Conservation (phyloP, 192 early-diverging fungal genomes). For the Backusella tuberculispora region DNA sequence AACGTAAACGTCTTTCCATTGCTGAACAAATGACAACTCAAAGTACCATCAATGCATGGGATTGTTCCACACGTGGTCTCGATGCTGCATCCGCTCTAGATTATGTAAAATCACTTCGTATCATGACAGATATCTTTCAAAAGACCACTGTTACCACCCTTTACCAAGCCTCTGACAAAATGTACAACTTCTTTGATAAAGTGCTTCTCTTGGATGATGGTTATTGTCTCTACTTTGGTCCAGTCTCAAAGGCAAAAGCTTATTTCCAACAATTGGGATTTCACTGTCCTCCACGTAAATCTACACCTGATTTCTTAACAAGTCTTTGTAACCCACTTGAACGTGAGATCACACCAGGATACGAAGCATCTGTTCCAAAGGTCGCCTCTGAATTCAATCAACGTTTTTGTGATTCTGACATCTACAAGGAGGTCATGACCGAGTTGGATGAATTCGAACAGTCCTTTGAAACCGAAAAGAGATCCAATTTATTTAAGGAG, state of each 20-base stretch:
- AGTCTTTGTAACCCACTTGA: slow-evolving; percentile 67
- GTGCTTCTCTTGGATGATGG: slow-evolving; percentile 69
- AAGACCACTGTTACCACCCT: slow-evolving; percentile 61
- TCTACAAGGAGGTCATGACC: slow-evolving; percentile 41
- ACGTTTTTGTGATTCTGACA: slow-evolving; percentile 48
- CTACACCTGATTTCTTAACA: slow-evolving; percentile 72
- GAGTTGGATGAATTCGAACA: slow-evolving; percentile 51
- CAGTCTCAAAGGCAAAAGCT: slow-evolving; percentile 53
- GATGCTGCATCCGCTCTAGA: slow-evolving; percentile 88
- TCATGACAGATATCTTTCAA: slow-evolving; percentile 70
- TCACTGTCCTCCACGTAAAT: slow-evolving; percentile 65
- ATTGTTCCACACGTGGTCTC: slow-evolving; percentile 69
- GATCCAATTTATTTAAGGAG: slow-evolving; percentile 43
- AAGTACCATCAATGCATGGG: slow-evolving; percentile 62
- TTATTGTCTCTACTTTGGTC: slow-evolving; percentile 72
- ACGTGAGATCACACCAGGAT: slow-evolving; percentile 54
- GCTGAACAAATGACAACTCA: slow-evolving; percentile 76
- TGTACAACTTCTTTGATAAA: slow-evolving; percentile 75
- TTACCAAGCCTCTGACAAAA: slow-evolving; percentile 77
- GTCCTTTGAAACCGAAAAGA: slow-evolving; percentile 29
- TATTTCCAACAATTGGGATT: slow-evolving; percentile 71
- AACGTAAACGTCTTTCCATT: slow-evolving; percentile 78
- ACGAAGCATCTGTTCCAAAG: slow-evolving; percentile 55
- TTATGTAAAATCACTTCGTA: slow-evolving; percentile 73
- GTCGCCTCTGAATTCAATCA: slow-evolving; percentile 67